Base-by-base conservation (phyloP, 1,284 basidiomycete genomes). In the Moniliella sp. region DNA sequence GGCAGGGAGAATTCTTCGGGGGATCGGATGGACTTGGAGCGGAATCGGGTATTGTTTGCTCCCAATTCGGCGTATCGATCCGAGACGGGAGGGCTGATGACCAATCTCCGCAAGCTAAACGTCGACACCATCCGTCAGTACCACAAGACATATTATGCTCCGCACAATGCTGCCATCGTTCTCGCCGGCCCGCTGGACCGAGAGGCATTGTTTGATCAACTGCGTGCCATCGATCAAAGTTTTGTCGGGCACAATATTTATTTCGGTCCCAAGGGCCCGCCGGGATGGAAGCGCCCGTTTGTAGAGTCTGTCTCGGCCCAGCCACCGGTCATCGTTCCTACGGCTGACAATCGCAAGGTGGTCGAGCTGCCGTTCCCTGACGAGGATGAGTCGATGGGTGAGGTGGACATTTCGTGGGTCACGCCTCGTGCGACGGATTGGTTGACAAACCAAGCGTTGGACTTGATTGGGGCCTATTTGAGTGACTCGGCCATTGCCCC, bases 51-150 rank as follows among this genome's bases (percentile, higher is more conserved):
- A 16, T 57, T 88, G 23, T 84, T 93, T 50, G 78, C 80, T 15
- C 63, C 69, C 31, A 72, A 70, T 5, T 94, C 78, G 44, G 91
- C 75, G 9, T 94, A 97, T 57, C 71, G 86, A 13, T 86, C 80
- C 53, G 91, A 99, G 66, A 94, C 88, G 0, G 91, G 91, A 15
- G 91, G 91, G 28, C 65, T 97, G 21, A 84, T 94, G 80, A 74
- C 79, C 45, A 81, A 80, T 1, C 65, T 99, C 25, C 70, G 91
- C 23, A 71, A 77, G 5, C 66, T 99, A 35, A 78, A 75, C 3
- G 76, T 83, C 15, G 76, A 94, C 88, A 86, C 91, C 56, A 62
- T 67, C 54, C 31, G 82, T 32, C 64, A 82, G 30, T 97, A 94
- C 56, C 91, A 99, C 59, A 65, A 67, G 25, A 73, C 72, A 29